phyloP scores from a whole-genome alignment of 768 basidiomycete species.

The Trametes punicea region DNA sequence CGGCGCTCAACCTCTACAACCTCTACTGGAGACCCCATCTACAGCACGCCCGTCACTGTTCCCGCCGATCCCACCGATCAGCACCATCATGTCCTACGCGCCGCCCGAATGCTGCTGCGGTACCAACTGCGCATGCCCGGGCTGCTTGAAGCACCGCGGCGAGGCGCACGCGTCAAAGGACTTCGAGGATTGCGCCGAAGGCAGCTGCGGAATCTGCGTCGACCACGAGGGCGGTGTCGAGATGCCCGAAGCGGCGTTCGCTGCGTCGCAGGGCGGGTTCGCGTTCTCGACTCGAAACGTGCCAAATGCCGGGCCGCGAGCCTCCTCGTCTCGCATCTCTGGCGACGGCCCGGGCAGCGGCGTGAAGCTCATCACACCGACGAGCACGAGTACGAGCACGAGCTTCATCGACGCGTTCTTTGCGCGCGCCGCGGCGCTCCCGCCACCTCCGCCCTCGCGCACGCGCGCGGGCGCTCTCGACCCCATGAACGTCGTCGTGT shows the following conservation, averaged over 20 bases:
- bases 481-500: constrained; percentile 49
- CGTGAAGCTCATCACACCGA: neutral
- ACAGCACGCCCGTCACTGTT: no score
- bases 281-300: neutral
- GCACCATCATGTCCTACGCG: constrained; percentile 53
- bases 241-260: constrained; percentile 27
- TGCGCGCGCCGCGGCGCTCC: constrained; percentile 65
- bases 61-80: constrained; percentile 58
- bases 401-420: constrained; percentile 62
- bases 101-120: constrained; percentile 75
- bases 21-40: no score
- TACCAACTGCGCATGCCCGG: constrained; percentile 64
- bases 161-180: constrained; percentile 39
- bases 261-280: constrained; percentile 7
- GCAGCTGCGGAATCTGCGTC: constrained; percentile 56
- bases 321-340: no score
- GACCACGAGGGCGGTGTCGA: constrained; percentile 47
- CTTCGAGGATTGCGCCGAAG: constrained; percentile 41
- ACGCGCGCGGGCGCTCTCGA: constrained; percentile 45
- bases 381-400: neutral
- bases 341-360: no score
- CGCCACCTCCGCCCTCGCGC: constrained; percentile 58
- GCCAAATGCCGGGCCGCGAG: no score
- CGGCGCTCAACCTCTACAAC: no score
- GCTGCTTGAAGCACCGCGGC: constrained; percentile 70